A percentile compares a stretch with the other conserved stretches of the same genome.
These are phyloP conservation scores for Pisolithus albus DNA, from an alignment of 768 basidiomycete genomes.

Conservation along the genomic window DNA sequence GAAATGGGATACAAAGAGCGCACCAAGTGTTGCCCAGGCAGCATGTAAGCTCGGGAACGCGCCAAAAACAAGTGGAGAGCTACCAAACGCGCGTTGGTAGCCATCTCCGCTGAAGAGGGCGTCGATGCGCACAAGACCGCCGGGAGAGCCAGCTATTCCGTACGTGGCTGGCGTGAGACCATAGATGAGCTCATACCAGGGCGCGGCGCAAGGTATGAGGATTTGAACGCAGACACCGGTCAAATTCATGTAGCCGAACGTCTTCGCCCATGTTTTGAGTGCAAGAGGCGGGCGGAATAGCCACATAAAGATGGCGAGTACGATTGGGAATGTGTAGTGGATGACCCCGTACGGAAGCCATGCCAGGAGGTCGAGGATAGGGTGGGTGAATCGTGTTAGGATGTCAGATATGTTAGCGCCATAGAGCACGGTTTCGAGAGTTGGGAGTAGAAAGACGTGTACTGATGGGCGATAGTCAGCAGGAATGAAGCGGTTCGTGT, in stretches of 20 bases:
- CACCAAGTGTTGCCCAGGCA: slow-evolving; percentile 85
- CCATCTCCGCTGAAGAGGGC: slow-evolving; percentile 67
- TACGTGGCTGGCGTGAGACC: slow-evolving; percentile 95
- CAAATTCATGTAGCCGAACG: slow-evolving; percentile 92
- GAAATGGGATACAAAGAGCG: slow-evolving; percentile 90
- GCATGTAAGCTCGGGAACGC: slow-evolving; percentile 95
- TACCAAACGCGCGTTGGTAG: slow-evolving; percentile 77
- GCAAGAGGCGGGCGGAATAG: slow-evolving; percentile 78
- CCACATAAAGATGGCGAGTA: slow-evolving; percentile 83
- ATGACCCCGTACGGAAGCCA: slow-evolving; percentile 97
- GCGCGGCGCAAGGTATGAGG: slow-evolving; percentile 86
- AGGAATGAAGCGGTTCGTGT: slow-evolving; percentile 82
- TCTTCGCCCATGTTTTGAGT: slow-evolving; percentile 77
- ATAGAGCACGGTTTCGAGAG: slow-evolving; percentile 90
- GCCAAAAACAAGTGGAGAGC: slow-evolving; percentile 91
- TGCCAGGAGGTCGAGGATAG: slow-evolving; percentile 84
- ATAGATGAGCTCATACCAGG: slow-evolving; percentile 97
- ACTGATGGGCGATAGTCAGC: slow-evolving; percentile 68
- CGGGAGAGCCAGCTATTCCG: slow-evolving; percentile 85
- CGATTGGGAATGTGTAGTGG: slow-evolving; percentile 83
- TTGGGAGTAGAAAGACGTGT: slow-evolving; percentile 89
- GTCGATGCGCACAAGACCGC: slow-evolving; percentile 90
- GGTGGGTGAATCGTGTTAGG: slow-evolving; percentile 90
- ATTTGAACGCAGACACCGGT: slow-evolving; percentile 84
- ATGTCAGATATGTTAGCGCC: slow-evolving; percentile 98